A percentile compares a stretch with the other conserved stretches of the same genome.
phyloP scores from a whole-genome alignment of 2,329 filamentous ascomycete species.

The Grosmannia huntii region DNA sequence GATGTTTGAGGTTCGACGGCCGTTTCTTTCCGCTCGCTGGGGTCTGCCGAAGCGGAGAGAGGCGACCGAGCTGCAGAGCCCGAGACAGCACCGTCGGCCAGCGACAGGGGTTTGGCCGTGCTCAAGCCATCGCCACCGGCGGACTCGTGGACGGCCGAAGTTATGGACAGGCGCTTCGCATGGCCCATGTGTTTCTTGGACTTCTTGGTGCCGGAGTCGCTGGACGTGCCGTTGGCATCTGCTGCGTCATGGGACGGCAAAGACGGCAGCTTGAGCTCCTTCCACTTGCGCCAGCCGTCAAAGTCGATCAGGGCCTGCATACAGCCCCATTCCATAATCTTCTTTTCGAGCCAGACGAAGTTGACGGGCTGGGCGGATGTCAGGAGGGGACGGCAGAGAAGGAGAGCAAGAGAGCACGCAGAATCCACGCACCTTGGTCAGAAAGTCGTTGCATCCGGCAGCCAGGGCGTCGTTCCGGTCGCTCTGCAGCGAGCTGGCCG shows the following conservation, averaged over 20 bases:
- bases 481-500: slow-evolving; percentile 85
- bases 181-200: slow-evolving; percentile 2
- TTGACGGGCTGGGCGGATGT: slow-evolving; percentile 63
- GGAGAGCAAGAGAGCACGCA: background rate
- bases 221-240: background rate
- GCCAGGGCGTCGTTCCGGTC: slow-evolving; percentile 91
- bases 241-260: background rate
- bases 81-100: background rate
- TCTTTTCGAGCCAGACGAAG: slow-evolving; percentile 92
- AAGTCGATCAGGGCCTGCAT: slow-evolving; percentile 99
- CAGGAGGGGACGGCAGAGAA: background rate
- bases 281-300: slow-evolving; percentile 96
- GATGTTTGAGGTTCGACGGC: no score
- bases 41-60: background rate
- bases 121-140: slow-evolving; percentile 1
- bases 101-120: slow-evolving; percentile 1
- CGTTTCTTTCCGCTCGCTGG: background rate
- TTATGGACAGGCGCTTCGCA: slow-evolving; percentile 1
- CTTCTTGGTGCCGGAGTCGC: slow-evolving; percentile 17
- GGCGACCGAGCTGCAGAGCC: background rate
- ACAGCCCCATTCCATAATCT: slow-evolving; percentile 98
- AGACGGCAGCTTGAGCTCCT: slow-evolving; percentile 47
- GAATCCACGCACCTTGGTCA: slow-evolving; percentile 65
- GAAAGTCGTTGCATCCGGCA: slow-evolving; percentile 93
- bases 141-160: background rate